Evolutionary conservation across 1,139 yeast species (phyloP), one percentile per base, ranked within the genome.

Genomic region (Saccharomyces pastorianus): DNA sequence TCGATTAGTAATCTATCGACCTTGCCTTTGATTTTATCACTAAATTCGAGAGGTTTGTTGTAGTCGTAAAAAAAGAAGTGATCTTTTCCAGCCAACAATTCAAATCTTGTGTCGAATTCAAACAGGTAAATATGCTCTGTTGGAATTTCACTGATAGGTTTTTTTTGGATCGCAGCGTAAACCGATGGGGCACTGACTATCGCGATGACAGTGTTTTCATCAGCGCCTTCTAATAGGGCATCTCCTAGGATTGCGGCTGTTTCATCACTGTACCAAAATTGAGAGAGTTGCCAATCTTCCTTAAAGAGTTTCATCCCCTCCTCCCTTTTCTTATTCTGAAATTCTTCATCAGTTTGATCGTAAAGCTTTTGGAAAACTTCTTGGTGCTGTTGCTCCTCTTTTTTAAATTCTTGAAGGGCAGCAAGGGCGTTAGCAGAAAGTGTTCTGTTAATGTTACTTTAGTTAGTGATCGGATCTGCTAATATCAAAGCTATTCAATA

Each of bases 261-360:
- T 4, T 74, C 73, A 58, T 88, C 91, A 52, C 77, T 71, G 65
- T 87, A 87, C 96, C 96, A 88, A 71, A 90, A 90, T 69, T 90
- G 97, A 0, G 96, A 88, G 46, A 90, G 75, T 64, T 88, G 95
- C 97, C 97, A 90, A 71, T 90, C 96, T 70, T 90, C 96, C 66
- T 85, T 78, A 70, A 90, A 90, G 38, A 79, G 74, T 50, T 81
- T 84, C 69, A 87, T 87, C 28, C 81, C 79, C 51, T 71, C 69
- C 38, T 66, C 61, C 42, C 63, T 64, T 49, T 67, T 67, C 23
- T 66, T 64, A 28, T 62, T 65, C 25, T 68, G 67, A 59, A 65
- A 73, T 44, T 66, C 68, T 49, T 71, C 72, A 65, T 88, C 88
- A 1, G 95, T 88, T 50, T 76, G 75, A 51, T 76, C 71, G 59